A percentile compares a stretch with the other conserved stretches of the same genome.
These are phyloP conservation scores for Solanum virginianum DNA, from an alignment of 257 asterid genomes.

Conservation along the genomic window DNA sequence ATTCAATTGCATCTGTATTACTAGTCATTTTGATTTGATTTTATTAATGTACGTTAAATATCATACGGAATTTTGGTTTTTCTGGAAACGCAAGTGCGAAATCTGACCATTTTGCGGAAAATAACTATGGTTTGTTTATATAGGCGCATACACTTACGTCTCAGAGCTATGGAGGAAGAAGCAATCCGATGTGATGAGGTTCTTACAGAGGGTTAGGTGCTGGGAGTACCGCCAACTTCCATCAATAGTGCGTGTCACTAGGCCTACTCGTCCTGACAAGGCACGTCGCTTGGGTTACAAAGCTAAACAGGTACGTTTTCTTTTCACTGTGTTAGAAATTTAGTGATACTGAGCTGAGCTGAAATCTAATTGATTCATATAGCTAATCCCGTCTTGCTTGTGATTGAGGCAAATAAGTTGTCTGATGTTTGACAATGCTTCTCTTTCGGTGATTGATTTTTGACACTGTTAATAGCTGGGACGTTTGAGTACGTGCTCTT, in stretches of 20 bases:
- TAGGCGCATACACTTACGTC: background rate
- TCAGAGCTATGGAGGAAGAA: background rate
- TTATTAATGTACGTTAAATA: background rate
- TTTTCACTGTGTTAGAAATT: background rate
- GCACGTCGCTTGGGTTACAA: background rate
- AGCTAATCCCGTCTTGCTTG: background rate
- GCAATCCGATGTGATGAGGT: background rate
- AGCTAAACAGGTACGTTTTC: background rate
- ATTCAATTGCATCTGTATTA: background rate
- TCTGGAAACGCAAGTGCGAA: background rate
- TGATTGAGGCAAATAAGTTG: background rate
- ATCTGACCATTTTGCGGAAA: background rate
- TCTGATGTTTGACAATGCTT: background rate
- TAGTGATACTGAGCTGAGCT: background rate
- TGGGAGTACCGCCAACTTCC: conserved; percentile 1
- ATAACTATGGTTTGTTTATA: background rate
- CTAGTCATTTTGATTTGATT: background rate
- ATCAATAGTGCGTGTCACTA: background rate
- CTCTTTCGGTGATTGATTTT: background rate
- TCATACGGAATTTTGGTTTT: background rate
- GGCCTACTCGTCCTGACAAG: conserved; percentile 2
- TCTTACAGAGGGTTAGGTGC: background rate
- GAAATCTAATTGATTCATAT: background rate
- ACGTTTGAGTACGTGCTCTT: background rate
- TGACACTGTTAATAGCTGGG: background rate